A percentile compares a stretch with the other conserved stretches of the same genome.
These are phyloP conservation scores for Sisymbrium altissimum DNA, from an alignment of 345 rosid genomes.

Conservation along the genomic window DNA sequence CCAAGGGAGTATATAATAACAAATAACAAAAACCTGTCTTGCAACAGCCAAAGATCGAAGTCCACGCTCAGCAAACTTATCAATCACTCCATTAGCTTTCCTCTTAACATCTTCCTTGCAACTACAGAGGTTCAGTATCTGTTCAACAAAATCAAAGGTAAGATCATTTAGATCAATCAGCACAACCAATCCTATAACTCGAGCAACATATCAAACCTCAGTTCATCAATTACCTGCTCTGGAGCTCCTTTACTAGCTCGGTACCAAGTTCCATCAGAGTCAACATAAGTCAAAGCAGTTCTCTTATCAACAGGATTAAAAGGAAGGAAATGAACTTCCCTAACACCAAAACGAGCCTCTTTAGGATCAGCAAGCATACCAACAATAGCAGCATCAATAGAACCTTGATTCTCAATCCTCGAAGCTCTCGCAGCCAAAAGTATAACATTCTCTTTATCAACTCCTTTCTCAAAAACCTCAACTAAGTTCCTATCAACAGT, in stretches of 20 bases:
- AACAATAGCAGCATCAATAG: constrained; percentile 87
- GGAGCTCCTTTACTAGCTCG: constrained; percentile 95
- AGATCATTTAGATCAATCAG: background rate
- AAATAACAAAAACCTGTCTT: constrained; percentile 52
- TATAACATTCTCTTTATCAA: constrained; percentile 63
- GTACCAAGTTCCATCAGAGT: constrained; percentile 71
- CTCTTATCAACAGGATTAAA: constrained; percentile 93
- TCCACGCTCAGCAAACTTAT: constrained; percentile 93
- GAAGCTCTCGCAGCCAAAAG: constrained; percentile 93
- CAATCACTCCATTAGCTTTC: constrained; percentile 70
- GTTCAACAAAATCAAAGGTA: background rate
- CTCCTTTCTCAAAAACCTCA: constrained; percentile 73
- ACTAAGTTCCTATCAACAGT: constrained; percentile 66
- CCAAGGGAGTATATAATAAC: background rate
- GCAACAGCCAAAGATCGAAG: constrained; percentile 89
- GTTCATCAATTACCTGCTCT: constrained; percentile 57
- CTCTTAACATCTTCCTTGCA: constrained; percentile 68
- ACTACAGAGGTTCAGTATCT: constrained; percentile 73
- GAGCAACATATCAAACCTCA: no score
- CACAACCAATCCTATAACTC: background rate
- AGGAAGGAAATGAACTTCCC: constrained; percentile 82
- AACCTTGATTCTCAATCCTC: constrained; percentile 83
- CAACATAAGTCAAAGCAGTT: constrained; percentile 84
- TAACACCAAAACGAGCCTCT: constrained; percentile 84
- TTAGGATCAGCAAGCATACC: constrained; percentile 98